phyloP scores from a whole-genome alignment of 2,329 filamentous ascomycete species.

The Sarocladiaceae sp. region DNA sequence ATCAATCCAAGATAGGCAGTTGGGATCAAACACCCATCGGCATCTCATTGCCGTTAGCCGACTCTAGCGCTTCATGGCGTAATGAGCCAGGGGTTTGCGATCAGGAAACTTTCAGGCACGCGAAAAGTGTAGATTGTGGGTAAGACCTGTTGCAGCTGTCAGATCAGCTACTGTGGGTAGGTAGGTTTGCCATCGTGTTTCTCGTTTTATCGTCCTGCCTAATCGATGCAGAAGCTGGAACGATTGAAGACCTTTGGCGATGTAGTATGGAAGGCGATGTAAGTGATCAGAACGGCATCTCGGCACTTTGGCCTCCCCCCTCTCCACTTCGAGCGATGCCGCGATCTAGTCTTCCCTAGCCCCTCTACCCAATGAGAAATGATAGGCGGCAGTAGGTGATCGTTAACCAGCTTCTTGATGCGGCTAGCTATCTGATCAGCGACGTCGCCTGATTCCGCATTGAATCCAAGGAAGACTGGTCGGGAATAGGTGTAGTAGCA shows the following conservation, averaged over 20 bases:
- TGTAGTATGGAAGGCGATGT: neutral
- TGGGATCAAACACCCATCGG: neutral
- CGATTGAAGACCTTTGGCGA: neutral
- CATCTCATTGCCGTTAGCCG: slow-evolving; percentile 6
- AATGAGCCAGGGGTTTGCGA: slow-evolving; percentile 1
- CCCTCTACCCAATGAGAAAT: neutral
- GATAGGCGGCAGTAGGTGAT: neutral
- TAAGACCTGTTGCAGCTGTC: neutral
- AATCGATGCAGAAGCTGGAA: neutral
- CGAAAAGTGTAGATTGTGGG: neutral
- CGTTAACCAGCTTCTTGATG: slow-evolving; percentile 5
- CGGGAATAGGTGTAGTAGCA: neutral
- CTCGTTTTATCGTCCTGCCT: slow-evolving; percentile 6
- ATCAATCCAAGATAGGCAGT: neutral
- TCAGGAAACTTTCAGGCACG: neutral
- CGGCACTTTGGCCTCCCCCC: neutral
- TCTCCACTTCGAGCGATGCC: neutral
- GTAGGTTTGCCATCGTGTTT: neutral
- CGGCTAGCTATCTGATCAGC: slow-evolving; percentile 2
- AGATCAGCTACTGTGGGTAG: neutral
- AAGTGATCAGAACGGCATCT: slow-evolving; percentile 1
- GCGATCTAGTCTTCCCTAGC: neutral
- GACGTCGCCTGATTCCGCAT: neutral
- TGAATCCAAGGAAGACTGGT: neutral
- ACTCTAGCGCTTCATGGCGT: neutral